Conservation (phyloP, 257 asterid genomes). For the Sherardia arvensis region DNA sequence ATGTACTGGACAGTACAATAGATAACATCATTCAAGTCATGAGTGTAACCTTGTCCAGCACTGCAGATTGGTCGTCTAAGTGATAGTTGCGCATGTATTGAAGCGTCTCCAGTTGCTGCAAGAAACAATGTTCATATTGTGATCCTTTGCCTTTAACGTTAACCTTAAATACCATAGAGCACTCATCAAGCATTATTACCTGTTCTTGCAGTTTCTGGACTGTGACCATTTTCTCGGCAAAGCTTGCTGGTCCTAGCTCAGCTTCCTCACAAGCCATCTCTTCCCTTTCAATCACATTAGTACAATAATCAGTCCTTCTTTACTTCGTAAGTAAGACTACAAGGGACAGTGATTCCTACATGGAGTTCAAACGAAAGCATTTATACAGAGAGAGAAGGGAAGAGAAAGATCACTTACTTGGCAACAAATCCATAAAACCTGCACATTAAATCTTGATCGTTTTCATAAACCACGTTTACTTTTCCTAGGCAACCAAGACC, state of each 20-base stretch:
- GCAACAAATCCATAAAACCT: slow-evolving; percentile 73
- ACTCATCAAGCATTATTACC: slow-evolving; percentile 23
- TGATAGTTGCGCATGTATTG: slow-evolving; percentile 61
- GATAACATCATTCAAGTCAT: not conserved
- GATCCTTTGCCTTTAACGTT: not conserved
- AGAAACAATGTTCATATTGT: slow-evolving; percentile 6
- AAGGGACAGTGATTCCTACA: no score
- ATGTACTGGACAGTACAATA: no score
- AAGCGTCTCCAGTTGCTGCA: slow-evolving; percentile 87
- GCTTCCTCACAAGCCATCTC: slow-evolving; percentile 92
- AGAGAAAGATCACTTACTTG: slow-evolving; percentile 36
- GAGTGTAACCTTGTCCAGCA: slow-evolving; percentile 62
- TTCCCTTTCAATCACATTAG: slow-evolving; percentile 49
- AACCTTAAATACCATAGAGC: not conserved
- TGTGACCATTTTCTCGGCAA: slow-evolving; percentile 51
- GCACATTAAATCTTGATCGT: slow-evolving; percentile 73
- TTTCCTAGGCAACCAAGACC: slow-evolving; percentile 83
- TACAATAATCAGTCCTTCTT: not conserved
- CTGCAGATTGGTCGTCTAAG: slow-evolving; percentile 67
- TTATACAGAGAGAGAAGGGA: not conserved
- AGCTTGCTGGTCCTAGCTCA: slow-evolving; percentile 68
- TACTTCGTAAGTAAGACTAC: no score
- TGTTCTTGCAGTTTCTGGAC: slow-evolving; percentile 54
- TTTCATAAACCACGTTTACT: slow-evolving; percentile 57
- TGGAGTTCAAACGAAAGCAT: no score